Percentiles rank a stretch among this genome's conserved stretches.
Evolutionary conservation across 345 rosid genomes (phyloP).

Genomic region (Hibiscus mutabilis): DNA sequence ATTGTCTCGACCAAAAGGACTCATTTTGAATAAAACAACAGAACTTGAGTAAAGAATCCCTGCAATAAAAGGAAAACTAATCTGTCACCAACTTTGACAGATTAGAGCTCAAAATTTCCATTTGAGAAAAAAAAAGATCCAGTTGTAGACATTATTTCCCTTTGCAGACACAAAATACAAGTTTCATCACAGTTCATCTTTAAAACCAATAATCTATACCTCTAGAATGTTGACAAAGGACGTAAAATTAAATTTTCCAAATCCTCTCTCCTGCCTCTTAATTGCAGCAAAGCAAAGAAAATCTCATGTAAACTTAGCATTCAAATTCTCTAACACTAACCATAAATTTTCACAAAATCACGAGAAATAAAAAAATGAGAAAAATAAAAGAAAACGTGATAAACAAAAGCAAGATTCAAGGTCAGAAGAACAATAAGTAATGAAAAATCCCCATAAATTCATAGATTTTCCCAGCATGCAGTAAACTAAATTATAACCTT

Average conservation of each 20-base stretch:
- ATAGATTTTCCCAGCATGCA: not conserved
- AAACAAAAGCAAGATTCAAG: not conserved
- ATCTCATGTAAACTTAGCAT: not conserved
- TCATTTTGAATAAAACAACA: constrained; percentile 15
- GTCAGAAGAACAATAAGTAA: not conserved
- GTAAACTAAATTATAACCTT: not conserved
- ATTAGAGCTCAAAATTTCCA: too few relatives aligned
- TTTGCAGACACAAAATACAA: too few relatives aligned
- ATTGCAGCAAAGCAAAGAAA: not conserved
- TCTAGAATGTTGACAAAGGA: too few relatives aligned
- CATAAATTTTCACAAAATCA: not conserved
- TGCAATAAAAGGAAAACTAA: constrained; percentile 13
- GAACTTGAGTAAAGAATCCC: constrained; percentile 27
- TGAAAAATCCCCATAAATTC: not conserved
- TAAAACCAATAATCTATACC: too few relatives aligned
- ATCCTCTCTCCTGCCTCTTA: not conserved
- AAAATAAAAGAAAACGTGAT: not conserved
- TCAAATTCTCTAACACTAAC: not conserved
- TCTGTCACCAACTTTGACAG: constrained; percentile 11
- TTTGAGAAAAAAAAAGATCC: not conserved
- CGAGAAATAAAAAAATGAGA: too few relatives aligned
- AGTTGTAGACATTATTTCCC: too few relatives aligned
- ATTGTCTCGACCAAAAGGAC: constrained; percentile 12
- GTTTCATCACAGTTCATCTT: too few relatives aligned
- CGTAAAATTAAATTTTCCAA: too few relatives aligned